Evolutionary conservation across 805 yeast species (phyloP).

Genomic region (Yamadazyma ubonensis): DNA sequence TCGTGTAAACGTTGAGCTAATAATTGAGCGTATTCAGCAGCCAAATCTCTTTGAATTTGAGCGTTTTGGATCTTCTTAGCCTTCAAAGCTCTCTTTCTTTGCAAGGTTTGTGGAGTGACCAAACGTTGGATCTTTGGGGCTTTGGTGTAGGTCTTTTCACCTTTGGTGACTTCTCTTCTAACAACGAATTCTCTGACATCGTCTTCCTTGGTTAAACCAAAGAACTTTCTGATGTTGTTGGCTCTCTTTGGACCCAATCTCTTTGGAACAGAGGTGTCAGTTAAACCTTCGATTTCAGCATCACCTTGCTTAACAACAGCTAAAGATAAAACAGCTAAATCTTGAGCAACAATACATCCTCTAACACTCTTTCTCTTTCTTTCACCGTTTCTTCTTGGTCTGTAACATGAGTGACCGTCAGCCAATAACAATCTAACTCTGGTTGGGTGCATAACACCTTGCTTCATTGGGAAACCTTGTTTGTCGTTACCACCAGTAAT

Average conservation of each 20-base stretch:
- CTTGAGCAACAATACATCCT: slow-evolving; percentile 98
- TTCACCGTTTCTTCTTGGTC: slow-evolving; percentile 99
- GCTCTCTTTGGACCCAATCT: slow-evolving; percentile 99
- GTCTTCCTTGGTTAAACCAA: slow-evolving; percentile 93
- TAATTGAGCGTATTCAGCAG: slow-evolving; percentile 99
- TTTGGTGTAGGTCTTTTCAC: slow-evolving; percentile 98
- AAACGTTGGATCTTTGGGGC: slow-evolving; percentile 99
- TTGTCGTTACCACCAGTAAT: slow-evolving; percentile 99
- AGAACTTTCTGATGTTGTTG: slow-evolving; percentile 99
- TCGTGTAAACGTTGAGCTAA: slow-evolving; percentile 97
- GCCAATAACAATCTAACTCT: slow-evolving; percentile 95
- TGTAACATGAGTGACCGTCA: slow-evolving; percentile 97
- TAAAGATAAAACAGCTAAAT: slow-evolving; percentile 92
- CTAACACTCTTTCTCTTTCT: slow-evolving; percentile 99
- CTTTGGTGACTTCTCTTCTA: slow-evolving; percentile 98
- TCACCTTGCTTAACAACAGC: slow-evolving; percentile 98
- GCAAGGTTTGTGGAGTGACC: slow-evolving; percentile 98
- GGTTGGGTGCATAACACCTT: slow-evolving; percentile 99
- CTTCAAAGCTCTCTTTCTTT: slow-evolving; percentile 97
- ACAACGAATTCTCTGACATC: slow-evolving; percentile 88
- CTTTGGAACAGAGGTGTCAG: slow-evolving; percentile 93
- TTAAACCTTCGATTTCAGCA: slow-evolving; percentile 90
- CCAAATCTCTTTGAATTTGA: slow-evolving; percentile 99
- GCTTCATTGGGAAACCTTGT: slow-evolving; percentile 99
- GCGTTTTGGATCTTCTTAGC: slow-evolving; percentile 94